These are phyloP conservation scores for Ensete glaucum DNA, from an alignment of 176 grass and related monocot species.

Conservation along the genomic window DNA sequence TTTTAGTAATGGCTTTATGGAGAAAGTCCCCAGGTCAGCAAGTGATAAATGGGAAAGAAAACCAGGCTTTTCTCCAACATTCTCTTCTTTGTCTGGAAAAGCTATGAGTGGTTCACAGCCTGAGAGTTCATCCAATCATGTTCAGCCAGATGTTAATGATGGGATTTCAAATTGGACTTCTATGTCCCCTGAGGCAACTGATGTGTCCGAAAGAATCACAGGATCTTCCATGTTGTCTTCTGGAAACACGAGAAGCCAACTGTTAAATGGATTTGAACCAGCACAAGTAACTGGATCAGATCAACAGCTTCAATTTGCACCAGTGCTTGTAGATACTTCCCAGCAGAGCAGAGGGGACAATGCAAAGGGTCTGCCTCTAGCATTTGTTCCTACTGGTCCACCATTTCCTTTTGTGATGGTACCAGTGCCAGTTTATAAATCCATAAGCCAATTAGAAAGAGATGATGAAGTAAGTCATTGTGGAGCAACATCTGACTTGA, in stretches of 20 bases:
- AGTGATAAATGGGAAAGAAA: constrained; percentile 69
- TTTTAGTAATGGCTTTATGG: constrained; percentile 48
- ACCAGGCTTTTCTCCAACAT: constrained; percentile 27
- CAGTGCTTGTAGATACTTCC: constrained; percentile 42
- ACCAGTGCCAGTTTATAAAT: constrained; percentile 33
- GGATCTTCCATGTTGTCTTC: constrained; percentile 17
- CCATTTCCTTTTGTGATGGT: constrained; percentile 49
- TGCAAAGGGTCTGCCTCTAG: constrained; percentile 24
- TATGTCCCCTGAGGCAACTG: constrained; percentile 32
- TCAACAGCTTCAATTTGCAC: constrained; percentile 41
- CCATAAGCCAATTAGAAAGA: constrained; percentile 38
- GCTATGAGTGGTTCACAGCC: constrained; percentile 40
- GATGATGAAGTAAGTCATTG: constrained; percentile 39
- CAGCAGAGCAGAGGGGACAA: constrained; percentile 51
- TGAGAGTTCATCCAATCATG: constrained; percentile 36
- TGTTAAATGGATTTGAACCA: constrained; percentile 39
- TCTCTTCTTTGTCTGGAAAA: constrained; percentile 23
- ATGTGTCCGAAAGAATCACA: constrained; percentile 42
- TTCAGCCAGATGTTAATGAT: constrained; percentile 36
- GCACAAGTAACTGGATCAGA: constrained; percentile 34
- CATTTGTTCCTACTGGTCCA: constrained; percentile 68
- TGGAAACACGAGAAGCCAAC: constrained; percentile 29
- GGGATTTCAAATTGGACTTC: constrained; percentile 25
- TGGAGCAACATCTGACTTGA: constrained; percentile 32
- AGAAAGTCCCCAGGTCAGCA: constrained; percentile 34